Evolutionary conservation across 2,329 filamentous ascomycete species (phyloP).

Genomic region (Arthroderma sp.): DNA sequence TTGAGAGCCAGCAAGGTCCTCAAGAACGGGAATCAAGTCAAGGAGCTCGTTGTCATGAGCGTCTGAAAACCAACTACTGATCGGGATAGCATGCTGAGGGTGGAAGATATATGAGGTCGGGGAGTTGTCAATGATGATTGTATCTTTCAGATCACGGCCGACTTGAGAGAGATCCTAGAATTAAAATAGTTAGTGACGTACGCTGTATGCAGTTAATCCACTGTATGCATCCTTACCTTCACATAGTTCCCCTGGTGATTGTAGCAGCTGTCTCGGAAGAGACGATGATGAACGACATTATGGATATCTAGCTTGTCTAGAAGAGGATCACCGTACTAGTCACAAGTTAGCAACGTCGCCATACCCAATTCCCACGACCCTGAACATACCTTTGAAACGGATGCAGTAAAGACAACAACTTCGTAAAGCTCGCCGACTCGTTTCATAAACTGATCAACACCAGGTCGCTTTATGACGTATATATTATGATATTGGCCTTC

Average conservation of each 20-base stretch:
- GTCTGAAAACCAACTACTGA: conserved; percentile 99
- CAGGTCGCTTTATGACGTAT: conserved; percentile 98
- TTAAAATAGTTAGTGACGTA: background rate
- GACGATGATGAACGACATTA: conserved; percentile 83
- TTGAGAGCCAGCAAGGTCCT: conserved; percentile 79
- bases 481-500: conserved; percentile 99
- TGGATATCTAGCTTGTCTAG: conserved; percentile 96
- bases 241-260: conserved; percentile 99
- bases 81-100: conserved; percentile 94
- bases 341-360: conserved; percentile 1
- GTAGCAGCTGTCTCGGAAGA: conserved; percentile 97
- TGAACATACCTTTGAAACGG: conserved; percentile 73
- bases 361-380: conserved; percentile 8
- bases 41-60: conserved; percentile 97
- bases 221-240: conserved; percentile 41
- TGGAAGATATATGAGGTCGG: conserved; percentile 99
- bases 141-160: conserved; percentile 87
- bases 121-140: conserved; percentile 99
- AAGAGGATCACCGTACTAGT: conserved; percentile 84
- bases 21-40: conserved; percentile 93
- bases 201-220: background rate
- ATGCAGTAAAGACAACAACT: conserved; percentile 96
- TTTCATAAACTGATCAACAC: conserved; percentile 98
- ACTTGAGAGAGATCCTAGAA: conserved; percentile 79
- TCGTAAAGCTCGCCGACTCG: conserved; percentile 94